Evolutionary conservation across 2,329 filamentous ascomycete species (phyloP), one percentile per base, ranked within the genome.

Genomic region (Fusarium penzigii): DNA sequence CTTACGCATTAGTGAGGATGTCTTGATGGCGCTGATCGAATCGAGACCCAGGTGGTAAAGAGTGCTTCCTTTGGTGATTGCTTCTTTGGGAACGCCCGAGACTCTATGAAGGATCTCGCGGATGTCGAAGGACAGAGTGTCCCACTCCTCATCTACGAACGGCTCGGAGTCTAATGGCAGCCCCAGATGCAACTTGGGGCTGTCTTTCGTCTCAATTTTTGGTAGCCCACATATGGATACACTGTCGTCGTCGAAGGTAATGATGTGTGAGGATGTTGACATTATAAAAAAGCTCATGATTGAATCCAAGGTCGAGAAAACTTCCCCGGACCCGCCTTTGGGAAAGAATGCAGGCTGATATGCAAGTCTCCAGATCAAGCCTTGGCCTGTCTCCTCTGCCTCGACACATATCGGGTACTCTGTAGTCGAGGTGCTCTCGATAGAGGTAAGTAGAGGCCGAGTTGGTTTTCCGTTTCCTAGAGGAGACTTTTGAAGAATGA

Each of bases 21-120:
- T 85, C 64, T 94, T 95, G 73, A 97, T 94, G 2, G 91, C 88
- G 57, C 87, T 93, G 68, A 97, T 96, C 0, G 92, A 97, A 68
- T 97, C 92, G 2, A 97, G 82, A 0, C 92, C 92, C 2, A 97
- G 78, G 57, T 94, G 86, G 69, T 94, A 96, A 12, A 96, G 81
- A 0, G 81, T 90, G 46, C 85, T 81, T 1, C 78, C 75, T 49
- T 78, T 78, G 3, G 73, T 70, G 46, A 96, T 88, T 2, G 83
- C 75, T 0, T 76, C 65, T 16, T 77, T 70, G 0, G 85, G 75
- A 0, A 88, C 71, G 14, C 80, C 82, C 0, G 91, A 89, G 1
- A 92, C 77, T 29, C 77, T 66, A 1, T 78, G 73, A 13, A 88
- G 69, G 0, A 80, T 73, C 2, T 72, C 65, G 2, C 82, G 71